A percentile compares a stretch with the other conserved stretches of the same genome.
Conservation (phyloP, 345 rosid species). For the Citrus medica region DNA sequence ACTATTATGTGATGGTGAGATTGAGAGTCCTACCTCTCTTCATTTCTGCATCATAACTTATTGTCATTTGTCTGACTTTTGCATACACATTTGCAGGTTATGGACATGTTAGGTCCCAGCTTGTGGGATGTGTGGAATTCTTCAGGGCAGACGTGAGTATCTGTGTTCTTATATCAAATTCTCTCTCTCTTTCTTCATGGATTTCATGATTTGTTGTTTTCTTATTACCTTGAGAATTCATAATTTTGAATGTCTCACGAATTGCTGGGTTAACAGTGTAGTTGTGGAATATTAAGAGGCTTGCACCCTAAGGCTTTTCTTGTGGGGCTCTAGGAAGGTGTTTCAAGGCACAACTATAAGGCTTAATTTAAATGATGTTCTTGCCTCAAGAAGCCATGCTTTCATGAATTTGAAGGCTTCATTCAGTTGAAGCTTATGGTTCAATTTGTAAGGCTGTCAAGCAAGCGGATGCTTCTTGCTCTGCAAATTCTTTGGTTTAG, state of each 20-base stretch:
- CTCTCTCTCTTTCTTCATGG: neutral
- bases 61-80: conserved; percentile 18
- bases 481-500: neutral
- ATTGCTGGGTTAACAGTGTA: neutral
- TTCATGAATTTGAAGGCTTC: neutral
- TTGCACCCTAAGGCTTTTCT: conserved; percentile 2
- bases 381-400: neutral
- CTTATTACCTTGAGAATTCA: conserved; percentile 8
- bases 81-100: conserved; percentile 49
- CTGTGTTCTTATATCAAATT: conserved; percentile 5
- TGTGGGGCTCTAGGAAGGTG: neutral
- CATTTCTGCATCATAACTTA: conserved; percentile 10
- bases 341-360: conserved; percentile 1
- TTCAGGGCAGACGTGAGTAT: conserved; percentile 87
- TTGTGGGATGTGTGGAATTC: conserved; percentile 99
- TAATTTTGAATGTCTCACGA: neutral
- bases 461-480: neutral
- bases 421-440: conserved; percentile 2
- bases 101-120: conserved; percentile 99
- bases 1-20: conserved; percentile 91
- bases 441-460: neutral
- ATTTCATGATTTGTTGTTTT: conserved; percentile 10
- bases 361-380: neutral
- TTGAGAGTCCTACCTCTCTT: conserved; percentile 5
- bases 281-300: conserved; percentile 1